phyloP scores from a whole-genome alignment of 2,329 filamentous ascomycete genomes.

The Apiospora rasikravindrae region DNA sequence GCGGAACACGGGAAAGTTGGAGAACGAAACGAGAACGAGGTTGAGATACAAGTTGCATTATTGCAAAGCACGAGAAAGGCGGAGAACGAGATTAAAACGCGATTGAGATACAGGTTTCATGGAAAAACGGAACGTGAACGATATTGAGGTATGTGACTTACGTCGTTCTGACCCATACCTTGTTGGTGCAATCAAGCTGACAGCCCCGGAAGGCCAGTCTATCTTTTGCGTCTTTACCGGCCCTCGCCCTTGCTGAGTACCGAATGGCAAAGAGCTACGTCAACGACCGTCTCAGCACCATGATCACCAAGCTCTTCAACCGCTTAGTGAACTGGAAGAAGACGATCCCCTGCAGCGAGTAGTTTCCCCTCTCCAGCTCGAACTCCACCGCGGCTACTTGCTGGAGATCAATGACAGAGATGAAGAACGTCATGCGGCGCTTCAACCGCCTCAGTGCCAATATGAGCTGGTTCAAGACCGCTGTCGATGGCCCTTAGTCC shows the following conservation, averaged over 20 bases:
- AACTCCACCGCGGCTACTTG: background rate
- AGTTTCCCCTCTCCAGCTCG: background rate
- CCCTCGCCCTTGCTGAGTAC: background rate
- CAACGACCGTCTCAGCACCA: background rate
- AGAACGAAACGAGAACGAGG: background rate
- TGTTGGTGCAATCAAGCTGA: background rate
- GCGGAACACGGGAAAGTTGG: background rate
- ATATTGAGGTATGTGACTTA: background rate
- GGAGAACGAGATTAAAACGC: background rate
- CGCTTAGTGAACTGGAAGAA: conserved; percentile 2
- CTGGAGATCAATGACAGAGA: no score
- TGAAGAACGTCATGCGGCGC: background rate
- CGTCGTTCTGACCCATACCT: background rate
- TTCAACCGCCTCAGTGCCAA: background rate
- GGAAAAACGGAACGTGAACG: background rate
- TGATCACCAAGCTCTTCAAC: background rate
- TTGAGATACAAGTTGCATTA: background rate
- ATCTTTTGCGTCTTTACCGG: background rate
- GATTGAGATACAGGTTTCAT: background rate
- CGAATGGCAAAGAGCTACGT: background rate
- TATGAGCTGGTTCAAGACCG: no score
- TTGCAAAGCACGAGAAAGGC: background rate
- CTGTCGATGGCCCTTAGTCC: no score
- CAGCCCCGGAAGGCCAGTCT: background rate
- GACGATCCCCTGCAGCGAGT: no score